A percentile compares a stretch with the other conserved stretches of the same genome.
Conservation (phyloP, 1,139 yeast genomes). For the Barnettozyma hawaiiensis region DNA sequence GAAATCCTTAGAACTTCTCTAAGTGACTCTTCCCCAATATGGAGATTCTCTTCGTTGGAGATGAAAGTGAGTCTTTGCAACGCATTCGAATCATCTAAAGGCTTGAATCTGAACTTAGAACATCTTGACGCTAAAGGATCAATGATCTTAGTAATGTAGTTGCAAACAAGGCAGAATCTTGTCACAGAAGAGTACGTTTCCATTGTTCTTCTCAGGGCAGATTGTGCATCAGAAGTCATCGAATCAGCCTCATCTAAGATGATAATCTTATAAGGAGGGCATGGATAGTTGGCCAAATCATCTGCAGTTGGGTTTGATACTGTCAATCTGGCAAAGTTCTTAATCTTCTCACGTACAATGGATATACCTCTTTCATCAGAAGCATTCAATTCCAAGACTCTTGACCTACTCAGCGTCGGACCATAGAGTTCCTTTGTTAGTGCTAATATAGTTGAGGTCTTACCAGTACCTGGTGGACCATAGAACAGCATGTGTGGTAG, state of each 20-base stretch:
- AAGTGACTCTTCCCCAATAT: constrained; percentile 45
- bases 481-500: constrained; percentile 93
- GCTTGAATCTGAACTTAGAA: constrained; percentile 86
- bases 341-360: constrained; percentile 86
- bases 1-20: constrained; percentile 61
- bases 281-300: constrained; percentile 71
- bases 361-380: constrained; percentile 96
- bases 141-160: constrained; percentile 91
- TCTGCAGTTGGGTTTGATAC: constrained; percentile 74
- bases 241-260: constrained; percentile 95
- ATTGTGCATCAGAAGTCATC: constrained; percentile 97
- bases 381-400: constrained; percentile 91
- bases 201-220: constrained; percentile 94
- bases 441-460: constrained; percentile 88
- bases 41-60: constrained; percentile 43
- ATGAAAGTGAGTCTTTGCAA: constrained; percentile 59
- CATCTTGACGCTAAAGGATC: constrained; percentile 96
- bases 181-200: constrained; percentile 90
- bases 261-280: constrained; percentile 86
- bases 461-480: constrained; percentile 98
- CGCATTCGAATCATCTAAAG: constrained; percentile 68
- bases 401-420: constrained; percentile 57
- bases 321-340: constrained; percentile 83
- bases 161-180: constrained; percentile 89
- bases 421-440: constrained; percentile 81